Base-by-base conservation (phyloP, 768 basidiomycete genomes). In the Peribolospora baueri region DNA sequence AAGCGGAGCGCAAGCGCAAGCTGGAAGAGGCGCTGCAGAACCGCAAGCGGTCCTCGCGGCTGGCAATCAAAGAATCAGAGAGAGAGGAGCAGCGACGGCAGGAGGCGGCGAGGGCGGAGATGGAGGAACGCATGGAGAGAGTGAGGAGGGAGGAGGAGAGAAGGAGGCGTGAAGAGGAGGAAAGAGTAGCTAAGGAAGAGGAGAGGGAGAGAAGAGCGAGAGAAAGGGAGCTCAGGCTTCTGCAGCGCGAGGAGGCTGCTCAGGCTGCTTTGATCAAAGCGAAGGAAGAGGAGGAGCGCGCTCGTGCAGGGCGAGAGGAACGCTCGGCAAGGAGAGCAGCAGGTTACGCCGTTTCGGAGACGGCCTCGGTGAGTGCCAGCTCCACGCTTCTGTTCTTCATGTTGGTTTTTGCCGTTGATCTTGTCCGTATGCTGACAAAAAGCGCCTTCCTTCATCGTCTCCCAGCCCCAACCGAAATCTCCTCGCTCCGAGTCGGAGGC, bases 41-140 rank as follows among this genome's bases (percentile, higher is more conserved):
- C 53, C 64, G 68, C 9, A 68, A 69, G 58, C 65, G 68, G 40
- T 69, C 68, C 2, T 67, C 66, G 3, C 62, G 68, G 43, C 64
- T 69, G 50, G 64, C 64, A 4, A 61, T 65, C 13, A 56, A 60
- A 36, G 68, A 68, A 52, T 61, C 65, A 6, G 66, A 66, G 54
- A 54, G 58, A 50, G 67, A 68, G 50, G 67, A 65, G 48, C 57
- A 58, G 13, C 7, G 59, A 1, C 57, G 61, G 14, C 57, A 57
- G 13, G 65, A 68, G 55, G 53, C 60, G 41, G 64, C 62, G 10
- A 57, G 61, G 40, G 57, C 61, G 4, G 64, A 65, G 51, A 63
- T 65, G 57, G 66, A 67, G 54, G 64, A 61, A 46, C 61, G 66
- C 0, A 67, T 67, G 66, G 65, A 66, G 57, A 56, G 58, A 42